Evolutionary conservation across 306 rosid species (phyloP), one percentile per base, ranked within the genome.

Genomic region (Gynostemma pentaphyllum): DNA sequence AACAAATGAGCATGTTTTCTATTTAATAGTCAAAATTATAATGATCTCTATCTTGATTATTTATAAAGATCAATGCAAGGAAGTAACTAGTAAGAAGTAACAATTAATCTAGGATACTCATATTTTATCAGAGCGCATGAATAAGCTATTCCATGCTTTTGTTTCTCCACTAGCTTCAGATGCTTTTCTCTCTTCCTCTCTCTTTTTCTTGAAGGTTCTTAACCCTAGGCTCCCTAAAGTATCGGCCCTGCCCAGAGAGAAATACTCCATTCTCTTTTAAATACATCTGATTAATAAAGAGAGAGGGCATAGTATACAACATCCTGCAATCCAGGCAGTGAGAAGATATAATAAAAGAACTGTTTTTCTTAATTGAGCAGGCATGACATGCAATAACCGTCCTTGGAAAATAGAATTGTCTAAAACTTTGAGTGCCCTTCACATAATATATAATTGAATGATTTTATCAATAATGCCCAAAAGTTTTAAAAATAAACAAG

Each of bases 71-170:
- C 42, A 15, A 27, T 44, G 68, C 55, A 64, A 64, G 18, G n/a
- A n/a, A n/a, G n/a, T n/a, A n/a, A n/a, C n/a, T 37, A 22, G 42
- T 26, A 45, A n/a, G 16, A 45, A 64, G 42, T 27, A 18, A 22
- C 28, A n/a, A n/a, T n/a, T n/a, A 57, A 18, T 32, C 57, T 68
- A 72, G 66, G 64, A 37, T 27, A 36, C 44, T 50, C 90, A 74
- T 88, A 92, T 96, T 9, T 95, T 81, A 66, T 92, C 98, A 69
- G 95, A 56, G 47, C 88, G 90, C 92, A 92, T 86, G 82, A 77
- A 92, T 69, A 92, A 81, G 76, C 87, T 84, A 73, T 92, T 92
- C 98, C 96, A 92, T 66, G 94, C 96, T 84, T 78, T 81, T 61
- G 95, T 84, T 69, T 92, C 84, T 48, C 98, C 98, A 48, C 94